These are phyloP conservation scores for Thielaviopsis ethacetica DNA, from an alignment of 2,329 filamentous ascomycete species.

Conservation along the genomic window DNA sequence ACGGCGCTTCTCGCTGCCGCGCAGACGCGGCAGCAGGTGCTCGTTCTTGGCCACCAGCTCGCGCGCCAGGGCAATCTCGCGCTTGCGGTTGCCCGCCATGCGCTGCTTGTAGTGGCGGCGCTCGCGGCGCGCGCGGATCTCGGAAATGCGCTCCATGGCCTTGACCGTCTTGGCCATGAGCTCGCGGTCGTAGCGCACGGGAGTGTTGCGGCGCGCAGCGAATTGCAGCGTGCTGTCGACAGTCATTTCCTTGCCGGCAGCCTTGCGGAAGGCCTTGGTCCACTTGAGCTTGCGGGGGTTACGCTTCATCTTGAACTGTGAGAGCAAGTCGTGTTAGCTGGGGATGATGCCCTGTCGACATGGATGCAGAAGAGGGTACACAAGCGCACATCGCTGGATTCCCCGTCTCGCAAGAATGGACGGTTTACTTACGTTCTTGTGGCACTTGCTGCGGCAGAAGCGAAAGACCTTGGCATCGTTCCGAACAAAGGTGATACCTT, in stretches of 20 bases:
- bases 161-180: constrained; percentile 73
- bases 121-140: constrained; percentile 73
- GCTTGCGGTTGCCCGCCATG: constrained; percentile 79
- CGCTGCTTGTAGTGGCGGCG: constrained; percentile 85
- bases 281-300: constrained; percentile 94
- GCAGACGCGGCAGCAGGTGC: constrained; percentile 68
- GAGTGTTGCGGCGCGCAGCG: constrained; percentile 81
- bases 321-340: too few species aligned
- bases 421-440: constrained; percentile 33
- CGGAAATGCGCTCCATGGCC: constrained; percentile 79
- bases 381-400: too few species aligned
- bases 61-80: constrained; percentile 61
- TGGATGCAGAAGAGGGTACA: not conserved
- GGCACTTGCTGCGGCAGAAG: constrained; percentile 45
- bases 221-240: constrained; percentile 91
- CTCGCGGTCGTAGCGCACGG: constrained; percentile 89
- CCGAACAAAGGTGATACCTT: constrained; percentile 36
- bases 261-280: constrained; percentile 82
- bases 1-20: constrained; percentile 43
- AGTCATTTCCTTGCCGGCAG: constrained; percentile 69
- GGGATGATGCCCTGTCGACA: not conserved
- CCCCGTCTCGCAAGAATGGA: not conserved
- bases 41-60: constrained; percentile 84
- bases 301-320: constrained; percentile 87
- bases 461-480: constrained; percentile 34